Conservation (phyloP, 75 land plant species). For the Cupressus sempervirens region DNA sequence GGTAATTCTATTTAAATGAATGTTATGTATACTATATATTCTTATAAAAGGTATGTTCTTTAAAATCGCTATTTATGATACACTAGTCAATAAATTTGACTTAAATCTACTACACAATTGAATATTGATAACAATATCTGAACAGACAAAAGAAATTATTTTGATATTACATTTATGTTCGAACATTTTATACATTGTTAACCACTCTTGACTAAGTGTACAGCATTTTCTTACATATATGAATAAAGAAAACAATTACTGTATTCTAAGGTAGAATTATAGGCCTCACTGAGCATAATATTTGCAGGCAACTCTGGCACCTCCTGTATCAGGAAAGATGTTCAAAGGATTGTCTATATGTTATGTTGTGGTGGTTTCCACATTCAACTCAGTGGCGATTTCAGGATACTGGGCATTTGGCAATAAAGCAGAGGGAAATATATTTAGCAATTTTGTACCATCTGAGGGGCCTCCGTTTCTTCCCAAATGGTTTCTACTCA, state of each 20-base stretch:
- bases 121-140: too few relatives aligned
- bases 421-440: conserved; percentile 36
- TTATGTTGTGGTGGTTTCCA: conserved; percentile 37
- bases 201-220: too few relatives aligned
- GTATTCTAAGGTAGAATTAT: background rate
- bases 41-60: too few relatives aligned
- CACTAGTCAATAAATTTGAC: too few relatives aligned
- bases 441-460: conserved; percentile 49
- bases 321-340: conserved; percentile 85
- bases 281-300: background rate
- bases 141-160: background rate
- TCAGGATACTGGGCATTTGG: conserved; percentile 96
- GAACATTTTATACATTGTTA: too few relatives aligned
- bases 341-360: conserved; percentile 68
- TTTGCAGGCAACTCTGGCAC: conserved; percentile 66
- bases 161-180: background rate
- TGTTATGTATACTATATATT: too few relatives aligned
- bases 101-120: too few relatives aligned
- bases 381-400: conserved; percentile 71
- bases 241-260: too few relatives aligned
- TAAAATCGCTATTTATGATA: too few relatives aligned
- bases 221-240: background rate
- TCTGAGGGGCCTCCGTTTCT: conserved; percentile 31
- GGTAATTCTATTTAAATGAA: too few relatives aligned
- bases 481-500: conserved; percentile 62